Percentiles rank a stretch among this genome's conserved stretches.
Conservation (phyloP, 257 asterid species). For the Fraxinus pennsylvanica region DNA sequence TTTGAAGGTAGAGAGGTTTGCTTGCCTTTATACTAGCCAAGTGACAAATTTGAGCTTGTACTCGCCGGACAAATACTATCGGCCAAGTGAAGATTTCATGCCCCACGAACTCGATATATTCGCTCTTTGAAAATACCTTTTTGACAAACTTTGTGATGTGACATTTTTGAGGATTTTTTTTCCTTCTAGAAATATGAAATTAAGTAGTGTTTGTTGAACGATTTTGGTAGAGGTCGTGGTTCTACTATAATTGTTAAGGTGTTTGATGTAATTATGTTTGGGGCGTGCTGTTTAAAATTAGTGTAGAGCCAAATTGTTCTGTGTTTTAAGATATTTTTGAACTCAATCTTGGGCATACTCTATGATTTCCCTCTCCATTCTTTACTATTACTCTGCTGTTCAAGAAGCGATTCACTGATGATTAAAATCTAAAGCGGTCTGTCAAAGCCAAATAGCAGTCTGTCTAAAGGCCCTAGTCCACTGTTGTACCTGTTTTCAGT, state of each 20-base stretch:
- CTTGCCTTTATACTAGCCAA: constrained; percentile 88
- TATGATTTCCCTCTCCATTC: too few species aligned
- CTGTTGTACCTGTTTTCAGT: too few species aligned
- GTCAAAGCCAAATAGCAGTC: too few species aligned
- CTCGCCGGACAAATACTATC: constrained; percentile 87
- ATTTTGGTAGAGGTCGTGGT: background rate
- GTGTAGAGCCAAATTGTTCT: too few species aligned
- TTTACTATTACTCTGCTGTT: too few species aligned
- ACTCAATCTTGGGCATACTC: too few species aligned
- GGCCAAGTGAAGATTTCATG: constrained; percentile 95
- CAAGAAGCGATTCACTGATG: too few species aligned
- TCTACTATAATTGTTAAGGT: constrained; percentile 25
- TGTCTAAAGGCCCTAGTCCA: too few species aligned
- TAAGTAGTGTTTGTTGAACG: constrained; percentile 13
- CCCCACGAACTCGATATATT: constrained; percentile 83
- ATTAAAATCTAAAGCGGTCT: too few species aligned
- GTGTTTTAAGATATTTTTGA: too few species aligned
- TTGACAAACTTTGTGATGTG: background rate
- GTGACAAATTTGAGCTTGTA: constrained; percentile 79
- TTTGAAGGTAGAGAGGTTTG: constrained; percentile 89
- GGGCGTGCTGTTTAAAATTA: constrained; percentile 12
- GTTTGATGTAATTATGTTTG: constrained; percentile 2
- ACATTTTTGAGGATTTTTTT: background rate
- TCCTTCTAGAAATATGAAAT: constrained; percentile 14
- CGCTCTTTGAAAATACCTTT: constrained; percentile 31